Base-by-base conservation (phyloP, 148 eudicot genomes). In the Spergularia marina region DNA sequence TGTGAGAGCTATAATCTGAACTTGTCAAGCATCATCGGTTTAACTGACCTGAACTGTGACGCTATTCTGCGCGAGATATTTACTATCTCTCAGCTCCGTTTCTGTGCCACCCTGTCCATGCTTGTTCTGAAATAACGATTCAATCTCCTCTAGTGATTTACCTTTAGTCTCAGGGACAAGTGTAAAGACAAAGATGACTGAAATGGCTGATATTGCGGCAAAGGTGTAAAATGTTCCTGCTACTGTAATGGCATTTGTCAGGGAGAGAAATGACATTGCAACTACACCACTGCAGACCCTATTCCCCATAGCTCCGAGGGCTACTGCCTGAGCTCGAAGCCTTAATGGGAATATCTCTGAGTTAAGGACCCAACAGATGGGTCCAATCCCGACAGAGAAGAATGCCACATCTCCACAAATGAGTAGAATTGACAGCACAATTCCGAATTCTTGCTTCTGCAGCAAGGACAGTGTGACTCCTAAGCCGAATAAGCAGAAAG, bases 111-210 rank as follows among this genome's bases (percentile, higher is more conserved):
- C 72, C 58, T 67, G 34, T 17, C 58, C 85, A 25, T 65, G 75
- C 39, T 73, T 82, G 11, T 77, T 73, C 68, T 80, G 81, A 78
- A 92, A 92, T 80, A 92, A 54, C 71, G 74, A 16, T 66, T 86
- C 98, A 12, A 87, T 92, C 84, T 92, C 88, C 83, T 92, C 98
- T 54, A 90, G 58, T 2, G 93, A 83, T 54, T 87, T 90, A 30
- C 98, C 98, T 80, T 90, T 92, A 0, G 98, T 92, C 74, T 92
- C 98, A 4, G 98, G 96, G 53, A 90, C 90, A 65, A 70, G 68
- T 10, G 41, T 72, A 52, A 86, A 80, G 5, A 86, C 96, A 82
- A 92, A 92, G 6, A 70, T 86, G 57, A 90, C 86, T 0, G 95
- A 83, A 40, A 86, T 21, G 9, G 87, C 92, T 17, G 97, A 89